Evolutionary conservation across 495 filamentous ascomycete species (phyloP).

Genomic region (Xeromyces bisporus): DNA sequence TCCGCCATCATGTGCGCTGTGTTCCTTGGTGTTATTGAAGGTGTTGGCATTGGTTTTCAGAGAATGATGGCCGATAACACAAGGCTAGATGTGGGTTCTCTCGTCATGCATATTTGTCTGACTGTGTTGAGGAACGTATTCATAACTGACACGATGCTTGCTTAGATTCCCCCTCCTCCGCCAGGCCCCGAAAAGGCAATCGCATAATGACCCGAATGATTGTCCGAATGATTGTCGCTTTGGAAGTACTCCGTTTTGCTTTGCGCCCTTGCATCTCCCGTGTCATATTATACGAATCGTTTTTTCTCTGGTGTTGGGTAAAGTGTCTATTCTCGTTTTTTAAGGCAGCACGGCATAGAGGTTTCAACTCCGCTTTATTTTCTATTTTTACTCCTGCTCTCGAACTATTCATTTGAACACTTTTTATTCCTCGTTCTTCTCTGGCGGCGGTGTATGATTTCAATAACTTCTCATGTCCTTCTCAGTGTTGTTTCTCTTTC

Average conservation of each 20-base stretch:
- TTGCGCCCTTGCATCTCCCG: slow-evolving; percentile 7
- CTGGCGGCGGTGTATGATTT: slow-evolving; percentile 1
- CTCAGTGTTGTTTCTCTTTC: slow-evolving; percentile 4
- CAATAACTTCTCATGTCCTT: slow-evolving; percentile 11
- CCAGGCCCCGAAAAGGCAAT: slow-evolving; percentile 25
- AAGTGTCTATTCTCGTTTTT: slow-evolving; percentile 7
- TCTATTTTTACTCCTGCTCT: slow-evolving; percentile 14
- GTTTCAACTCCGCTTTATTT: slow-evolving; percentile 10
- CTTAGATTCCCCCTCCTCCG: slow-evolving; percentile 28
- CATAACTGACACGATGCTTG: neutral
- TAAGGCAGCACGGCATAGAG: slow-evolving; percentile 30
- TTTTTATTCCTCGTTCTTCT: slow-evolving; percentile 9
- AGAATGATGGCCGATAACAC: slow-evolving; percentile 90
- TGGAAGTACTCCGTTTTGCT: slow-evolving; percentile 4
- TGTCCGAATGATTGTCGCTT: slow-evolving; percentile 1
- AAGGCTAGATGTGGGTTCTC: slow-evolving; percentile 52
- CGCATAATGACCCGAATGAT: slow-evolving; percentile 14
- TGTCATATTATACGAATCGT: slow-evolving; percentile 14
- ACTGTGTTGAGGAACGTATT: too few species aligned
- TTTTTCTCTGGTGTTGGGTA: slow-evolving; percentile 32
- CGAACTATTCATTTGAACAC: slow-evolving; percentile 7
- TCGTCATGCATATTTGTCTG: neutral
- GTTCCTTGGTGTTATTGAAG: slow-evolving; percentile 88
- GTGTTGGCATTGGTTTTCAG: slow-evolving; percentile 92
- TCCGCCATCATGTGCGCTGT: slow-evolving; percentile 91